A percentile compares a stretch with the other conserved stretches of the same genome.
phyloP scores from a whole-genome alignment of 352 stramenopile species.

The Pythium sukuiense region DNA sequence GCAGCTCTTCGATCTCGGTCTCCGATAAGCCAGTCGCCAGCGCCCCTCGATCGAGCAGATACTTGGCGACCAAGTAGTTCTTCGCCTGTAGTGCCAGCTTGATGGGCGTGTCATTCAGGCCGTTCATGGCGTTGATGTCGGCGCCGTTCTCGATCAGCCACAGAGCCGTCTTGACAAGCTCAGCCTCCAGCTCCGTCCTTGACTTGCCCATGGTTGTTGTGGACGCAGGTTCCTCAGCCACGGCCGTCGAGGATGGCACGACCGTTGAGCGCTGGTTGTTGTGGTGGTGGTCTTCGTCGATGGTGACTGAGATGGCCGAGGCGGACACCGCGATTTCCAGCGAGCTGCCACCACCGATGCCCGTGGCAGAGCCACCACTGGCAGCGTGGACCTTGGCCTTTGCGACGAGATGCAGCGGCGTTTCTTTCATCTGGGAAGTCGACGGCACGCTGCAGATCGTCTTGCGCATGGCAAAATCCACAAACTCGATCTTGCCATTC shows the following conservation, averaged over 20 bases:
- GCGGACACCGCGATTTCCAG: slow-evolving; percentile 36
- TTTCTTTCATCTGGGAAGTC: slow-evolving; percentile 33
- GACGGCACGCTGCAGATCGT: slow-evolving; percentile 42
- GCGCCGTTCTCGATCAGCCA: slow-evolving; percentile 62
- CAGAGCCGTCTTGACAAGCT: slow-evolving; percentile 37
- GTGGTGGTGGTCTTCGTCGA: slow-evolving; percentile 30
- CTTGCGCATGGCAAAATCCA: slow-evolving; percentile 58
- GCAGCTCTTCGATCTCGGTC: slow-evolving; percentile 31
- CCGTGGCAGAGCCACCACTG: background rate
- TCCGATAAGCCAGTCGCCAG: slow-evolving; percentile 28
- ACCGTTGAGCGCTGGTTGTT: slow-evolving; percentile 26
- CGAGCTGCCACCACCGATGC: background rate
- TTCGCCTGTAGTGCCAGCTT: slow-evolving; percentile 38
- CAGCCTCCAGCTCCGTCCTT: slow-evolving; percentile 25
- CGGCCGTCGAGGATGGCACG: slow-evolving; percentile 8
- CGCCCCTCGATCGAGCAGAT: slow-evolving; percentile 38
- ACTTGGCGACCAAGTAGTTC: slow-evolving; percentile 39
- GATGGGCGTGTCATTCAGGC: slow-evolving; percentile 31
- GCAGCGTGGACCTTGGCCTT: slow-evolving; percentile 10
- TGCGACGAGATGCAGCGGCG: slow-evolving; percentile 71
- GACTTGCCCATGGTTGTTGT: slow-evolving; percentile 13
- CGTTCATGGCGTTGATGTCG: slow-evolving; percentile 40
- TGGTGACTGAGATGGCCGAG: slow-evolving; percentile 34
- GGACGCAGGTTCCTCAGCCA: slow-evolving; percentile 6
- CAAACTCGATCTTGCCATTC: slow-evolving; percentile 55